Base-by-base conservation (phyloP, 495 filamentous ascomycete genomes). In the Penicillium egyptiacum region DNA sequence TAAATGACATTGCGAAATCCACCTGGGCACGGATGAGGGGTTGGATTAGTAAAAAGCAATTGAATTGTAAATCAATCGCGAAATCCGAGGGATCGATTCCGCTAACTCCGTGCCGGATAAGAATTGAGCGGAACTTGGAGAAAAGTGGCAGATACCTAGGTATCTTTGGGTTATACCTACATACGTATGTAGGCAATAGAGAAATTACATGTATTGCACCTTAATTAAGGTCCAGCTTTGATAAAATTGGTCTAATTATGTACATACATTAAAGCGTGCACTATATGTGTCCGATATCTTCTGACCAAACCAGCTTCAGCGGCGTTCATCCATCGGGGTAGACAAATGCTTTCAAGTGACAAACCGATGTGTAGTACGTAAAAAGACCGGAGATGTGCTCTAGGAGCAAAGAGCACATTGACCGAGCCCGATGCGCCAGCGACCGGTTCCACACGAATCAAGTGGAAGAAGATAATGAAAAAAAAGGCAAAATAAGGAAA, bases 211-310 rank as follows among this genome's bases (percentile, higher is more conserved):
- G n/a, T n/a, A 52, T 62, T 51, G 60, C 17, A 58, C 56, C n/a
- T 22, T 16, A 55, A 30, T 30, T 19, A 43, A 53, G 50, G 58
- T 57, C 56, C 55, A 66, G 48, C 55, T 65, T 62, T 52, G 59
- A 56, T 58, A 26, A 65, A 54, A 66, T 66, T 63, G 43, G 50
- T 64, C 62, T 70, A 66, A 68, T 64, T 65, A 69, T 67, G 61
- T 68, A 66, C 66, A 64, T 66, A 68, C 59, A 67, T 68, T 61
- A 64, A 68, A 65, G 51, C 51, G 59, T 60, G 63, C 65, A 59
- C 48, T 64, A 56, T 53, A 61, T 65, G 53, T 59, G 50, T 60
- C 50, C 47, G 56, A 63, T 66, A 59, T 56, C 51, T 44, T 58
- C 47, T 58, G 55, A 64, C 44, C 43, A 60, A 53, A 53, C 55